Conservation (phyloP, 2,329 filamentous ascomycete genomes). For the Grosmannia huntii region DNA sequence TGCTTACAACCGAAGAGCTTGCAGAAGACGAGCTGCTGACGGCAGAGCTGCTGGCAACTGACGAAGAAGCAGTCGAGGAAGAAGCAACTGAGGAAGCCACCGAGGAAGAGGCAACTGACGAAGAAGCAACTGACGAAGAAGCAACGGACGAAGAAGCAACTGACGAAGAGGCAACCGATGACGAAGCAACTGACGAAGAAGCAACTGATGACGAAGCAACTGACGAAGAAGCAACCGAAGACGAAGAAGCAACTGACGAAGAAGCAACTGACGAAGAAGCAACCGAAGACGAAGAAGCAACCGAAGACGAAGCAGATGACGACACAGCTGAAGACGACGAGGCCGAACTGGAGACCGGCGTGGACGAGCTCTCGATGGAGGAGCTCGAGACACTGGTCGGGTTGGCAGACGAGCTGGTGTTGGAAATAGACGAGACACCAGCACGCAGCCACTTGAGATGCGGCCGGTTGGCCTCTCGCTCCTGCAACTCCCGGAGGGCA, state of each 20-base stretch:
- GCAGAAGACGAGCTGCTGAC: background rate
- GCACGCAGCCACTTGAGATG: background rate
- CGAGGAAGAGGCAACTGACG: background rate
- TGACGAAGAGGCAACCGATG: background rate
- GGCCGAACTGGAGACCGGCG: background rate
- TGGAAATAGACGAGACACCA: background rate
- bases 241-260: too few relatives aligned
- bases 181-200: background rate
- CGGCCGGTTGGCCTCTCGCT: background rate
- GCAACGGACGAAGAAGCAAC: background rate
- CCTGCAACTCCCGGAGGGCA: background rate
- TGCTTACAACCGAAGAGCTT: background rate
- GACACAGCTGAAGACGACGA: background rate
- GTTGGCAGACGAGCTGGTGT: background rate
- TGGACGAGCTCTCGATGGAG: background rate
- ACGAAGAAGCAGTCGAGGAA: too few relatives aligned
- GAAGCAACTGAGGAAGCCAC: background rate
- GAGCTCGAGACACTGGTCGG: background rate
- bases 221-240: background rate
- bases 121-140: background rate
- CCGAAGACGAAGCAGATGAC: background rate
- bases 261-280: too few relatives aligned
- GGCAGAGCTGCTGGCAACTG: background rate
- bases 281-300: background rate
- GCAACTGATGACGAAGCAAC: background rate